Base-by-base conservation (phyloP, 2,329 filamentous ascomycete genomes). In the Ceratocystis harringtonii region DNA sequence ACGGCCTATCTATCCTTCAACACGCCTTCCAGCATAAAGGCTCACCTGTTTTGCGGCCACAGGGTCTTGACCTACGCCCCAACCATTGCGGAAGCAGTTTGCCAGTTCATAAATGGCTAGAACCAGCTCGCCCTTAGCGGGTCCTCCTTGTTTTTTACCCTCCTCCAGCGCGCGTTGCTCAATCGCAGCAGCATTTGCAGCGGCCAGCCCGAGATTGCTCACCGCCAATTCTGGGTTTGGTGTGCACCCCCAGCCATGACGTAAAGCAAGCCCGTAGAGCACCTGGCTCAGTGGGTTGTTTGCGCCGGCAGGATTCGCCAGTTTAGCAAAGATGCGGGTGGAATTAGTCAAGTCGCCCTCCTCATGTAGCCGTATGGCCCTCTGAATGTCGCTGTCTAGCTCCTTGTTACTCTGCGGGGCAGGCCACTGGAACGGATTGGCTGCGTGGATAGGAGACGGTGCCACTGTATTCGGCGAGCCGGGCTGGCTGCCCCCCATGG, bases 241-340 rank as follows among this genome's bases (percentile, higher is more conserved):
- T 63, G 81, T 74, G 73, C 90, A 92, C 64, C 94, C 94, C 94
- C 94, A 97, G 70, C 92, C 92, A 75, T 97, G 92, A 72, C 92
- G 83, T 69, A 96, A 76, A 63, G 92, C 92, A 66, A 99, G 87
- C 2, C 94, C 94, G 73, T 96, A 99, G 64, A 99, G 81, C 44
- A 99, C 94, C 77, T 99, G 92, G 71, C 90, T 94, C 69, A 99
- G 80, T 50, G 94, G 89, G 76, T 97, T 96, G 73, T 96, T 96
- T 62, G 87, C 84, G 28, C 90, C 91, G 64, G 85, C 80, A 0
- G 89, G 89, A 73, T 96, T 87, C 64, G 94, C 94, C 70, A 99
- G 79, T 68, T 81, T 79, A 32, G 85, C 88, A 76, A 99, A 99
- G 76, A 97, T 84, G 63, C 79, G 78, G n/a, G 94, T 96, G 64